Base-by-base conservation (phyloP, 306 rosid species). In the Malus orientalis region DNA sequence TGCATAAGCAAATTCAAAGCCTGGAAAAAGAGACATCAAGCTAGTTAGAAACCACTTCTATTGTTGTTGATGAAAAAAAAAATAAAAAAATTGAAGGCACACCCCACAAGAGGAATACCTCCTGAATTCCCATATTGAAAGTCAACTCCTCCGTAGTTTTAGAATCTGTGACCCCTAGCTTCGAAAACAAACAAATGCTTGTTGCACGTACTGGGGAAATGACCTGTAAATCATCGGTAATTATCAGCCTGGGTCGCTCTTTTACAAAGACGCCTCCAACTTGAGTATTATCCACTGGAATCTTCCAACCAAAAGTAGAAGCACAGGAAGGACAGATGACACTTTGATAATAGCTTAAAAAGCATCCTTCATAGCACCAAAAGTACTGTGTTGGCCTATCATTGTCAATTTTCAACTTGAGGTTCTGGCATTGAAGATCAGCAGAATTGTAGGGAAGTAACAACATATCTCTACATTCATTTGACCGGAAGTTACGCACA, bases 191-290 rank as follows among this genome's bases (percentile, higher is more conserved):
- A 20, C 72, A 62, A 16, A 36, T 49, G 66, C 67, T 51, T 4
- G 40, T n/a, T 5, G 57, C 49, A 54, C 12, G 23, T 25, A 59
- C 30, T n/a, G 57, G 20, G 9, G 19, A 38, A 4, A 71, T 6
- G 9, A 78, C 77, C 23, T 51, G 71, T 51, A 78, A 71, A 64
- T 71, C 73, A 78, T 78, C 81, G 11, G 13, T 63, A 33, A 78
- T 18, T 33, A 71, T 33, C 19, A 71, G 29, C 25, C 49, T 32
- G 25, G 69, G 2, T n/a, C 0, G 11, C 9, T 29, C 61, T 40
- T 77, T 59, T 1, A 58, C 61, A 57, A 77, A 77, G 20, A 77
- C 75, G 7, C 74, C 60, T 12, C 22, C 72, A 6, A 5, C 42
- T 65, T 64, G 23, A 5, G 36, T 11, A 62, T 29, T 1, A 30